These are phyloP conservation scores for Aethionema arabicum DNA, from an alignment of 345 rosid genomes.

Conservation along the genomic window DNA sequence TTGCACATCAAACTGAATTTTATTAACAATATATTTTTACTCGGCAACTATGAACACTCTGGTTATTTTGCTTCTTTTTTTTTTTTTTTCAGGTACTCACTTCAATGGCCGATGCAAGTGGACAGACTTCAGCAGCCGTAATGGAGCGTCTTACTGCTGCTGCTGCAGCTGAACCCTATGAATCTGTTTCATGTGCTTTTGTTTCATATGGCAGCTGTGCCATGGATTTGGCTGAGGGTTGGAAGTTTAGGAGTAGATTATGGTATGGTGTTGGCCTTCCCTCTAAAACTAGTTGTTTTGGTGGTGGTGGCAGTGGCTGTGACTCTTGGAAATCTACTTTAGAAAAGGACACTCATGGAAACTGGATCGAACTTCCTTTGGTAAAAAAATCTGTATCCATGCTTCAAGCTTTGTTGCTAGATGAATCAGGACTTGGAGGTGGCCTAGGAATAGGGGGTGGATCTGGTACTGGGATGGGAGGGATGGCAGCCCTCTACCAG, in stretches of 20 bases:
- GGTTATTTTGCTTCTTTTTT: slow-evolving; percentile 16
- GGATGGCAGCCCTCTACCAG: slow-evolving; percentile 96
- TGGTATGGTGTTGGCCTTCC: slow-evolving; percentile 96
- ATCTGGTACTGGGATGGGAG: slow-evolving; percentile 99
- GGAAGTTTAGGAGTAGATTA: slow-evolving; percentile 95
- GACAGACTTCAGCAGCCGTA: slow-evolving; percentile 80
- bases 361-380: slow-evolving; percentile 93
- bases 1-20: slow-evolving; percentile 3
- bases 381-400: slow-evolving; percentile 92
- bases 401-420: slow-evolving; percentile 95
- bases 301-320: slow-evolving; percentile 97
- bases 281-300: slow-evolving; percentile 56
- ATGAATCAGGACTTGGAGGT: slow-evolving; percentile 98
- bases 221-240: slow-evolving; percentile 89
- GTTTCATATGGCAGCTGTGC: slow-evolving; percentile 98
- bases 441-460: slow-evolving; percentile 99
- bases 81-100: slow-evolving; percentile 69
- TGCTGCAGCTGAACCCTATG: slow-evolving; percentile 96
- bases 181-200: slow-evolving; percentile 95
- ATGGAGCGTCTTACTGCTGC: slow-evolving; percentile 99
- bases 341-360: slow-evolving; percentile 91
- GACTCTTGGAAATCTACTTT: slow-evolving; percentile 81
- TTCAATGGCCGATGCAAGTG: slow-evolving; percentile 98
- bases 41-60: slow-evolving; percentile 18
- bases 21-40: slow-evolving; percentile 6